A percentile compares a stretch with the other conserved stretches of the same genome.
Evolutionary conservation across 345 rosid species (phyloP).

Genomic region (Bretschneidera sinensis): DNA sequence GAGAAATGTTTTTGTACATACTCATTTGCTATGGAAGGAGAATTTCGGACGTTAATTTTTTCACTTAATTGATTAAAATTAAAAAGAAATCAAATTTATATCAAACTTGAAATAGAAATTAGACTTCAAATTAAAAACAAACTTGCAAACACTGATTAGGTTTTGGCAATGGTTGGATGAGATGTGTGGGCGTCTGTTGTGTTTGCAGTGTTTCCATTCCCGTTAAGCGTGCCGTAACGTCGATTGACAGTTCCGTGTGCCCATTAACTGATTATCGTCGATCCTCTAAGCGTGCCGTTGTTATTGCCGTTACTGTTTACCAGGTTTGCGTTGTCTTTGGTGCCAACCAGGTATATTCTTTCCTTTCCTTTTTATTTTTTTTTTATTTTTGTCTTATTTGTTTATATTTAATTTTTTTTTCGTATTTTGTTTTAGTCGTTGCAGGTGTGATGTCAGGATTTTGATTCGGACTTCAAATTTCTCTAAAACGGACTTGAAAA

Average conservation of each 20-base stretch:
- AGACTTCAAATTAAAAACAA: constrained; percentile 10
- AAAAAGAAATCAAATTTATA: too few relatives aligned
- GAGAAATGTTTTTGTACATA: constrained; percentile 45
- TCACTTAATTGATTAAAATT: background rate
- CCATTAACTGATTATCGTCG: constrained; percentile 14
- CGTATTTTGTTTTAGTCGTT: too few relatives aligned
- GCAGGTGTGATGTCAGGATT: too few relatives aligned
- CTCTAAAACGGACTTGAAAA: too few relatives aligned
- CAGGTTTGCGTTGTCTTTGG: background rate
- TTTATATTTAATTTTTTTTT: too few relatives aligned
- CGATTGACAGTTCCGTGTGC: constrained; percentile 1
- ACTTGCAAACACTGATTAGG: constrained; percentile 1
- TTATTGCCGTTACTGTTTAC: too few relatives aligned
- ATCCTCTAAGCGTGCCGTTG: constrained; percentile 21
- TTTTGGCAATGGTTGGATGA: background rate
- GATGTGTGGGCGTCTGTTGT: background rate
- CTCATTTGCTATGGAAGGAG: constrained; percentile 42
- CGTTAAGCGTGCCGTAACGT: constrained; percentile 18
- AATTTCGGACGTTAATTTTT: constrained; percentile 24
- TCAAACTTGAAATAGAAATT: background rate
- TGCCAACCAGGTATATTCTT: too few relatives aligned
- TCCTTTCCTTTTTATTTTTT: too few relatives aligned
- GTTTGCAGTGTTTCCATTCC: constrained; percentile 1
- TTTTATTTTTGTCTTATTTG: too few relatives aligned
- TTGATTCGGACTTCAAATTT: too few relatives aligned